phyloP scores from a whole-genome alignment of 2,329 filamentous ascomycete genomes.

The Paraphaeosphaeria sporulosa region DNA sequence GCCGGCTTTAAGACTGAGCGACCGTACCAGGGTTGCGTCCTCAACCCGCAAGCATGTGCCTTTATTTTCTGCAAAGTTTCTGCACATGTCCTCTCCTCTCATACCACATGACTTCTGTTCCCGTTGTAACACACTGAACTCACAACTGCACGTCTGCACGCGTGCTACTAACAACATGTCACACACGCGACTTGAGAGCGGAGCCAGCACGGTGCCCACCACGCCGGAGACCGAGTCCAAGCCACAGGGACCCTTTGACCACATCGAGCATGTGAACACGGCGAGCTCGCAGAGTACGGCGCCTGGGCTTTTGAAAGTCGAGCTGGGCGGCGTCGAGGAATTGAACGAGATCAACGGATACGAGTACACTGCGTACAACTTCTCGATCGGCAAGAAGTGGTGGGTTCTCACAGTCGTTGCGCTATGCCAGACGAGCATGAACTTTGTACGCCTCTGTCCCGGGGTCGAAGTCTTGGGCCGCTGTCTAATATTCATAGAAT shows the following conservation, averaged over 20 bases:
- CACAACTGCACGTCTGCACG: neutral
- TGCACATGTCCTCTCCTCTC: too few species aligned
- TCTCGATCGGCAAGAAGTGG: slow-evolving; percentile 59
- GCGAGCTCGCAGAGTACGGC: neutral
- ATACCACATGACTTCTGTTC: neutral
- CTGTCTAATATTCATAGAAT: slow-evolving; percentile 55
- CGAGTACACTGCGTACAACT: slow-evolving; percentile 52
- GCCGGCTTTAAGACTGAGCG: neutral
- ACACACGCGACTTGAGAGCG: neutral
- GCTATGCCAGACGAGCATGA: slow-evolving; percentile 57
- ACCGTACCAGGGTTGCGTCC: neutral
- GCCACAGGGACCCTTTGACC: neutral
- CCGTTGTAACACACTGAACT: neutral
- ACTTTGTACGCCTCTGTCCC: slow-evolving; percentile 35
- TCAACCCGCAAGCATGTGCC: neutral
- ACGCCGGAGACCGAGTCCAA: neutral
- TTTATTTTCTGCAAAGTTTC: neutral
- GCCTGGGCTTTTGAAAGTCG: neutral
- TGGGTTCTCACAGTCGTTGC: slow-evolving; percentile 59
- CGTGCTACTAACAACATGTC: neutral
- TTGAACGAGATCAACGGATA: slow-evolving; percentile 23
- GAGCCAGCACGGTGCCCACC: neutral
- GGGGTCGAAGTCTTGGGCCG: slow-evolving; percentile 40
- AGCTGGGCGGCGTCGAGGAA: neutral
- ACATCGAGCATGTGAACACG: neutral